Percentiles rank a stretch among this genome's conserved stretches.
These are phyloP conservation scores for Hibiscus mutabilis DNA, from an alignment of 345 rosid species.

Conservation along the genomic window DNA sequence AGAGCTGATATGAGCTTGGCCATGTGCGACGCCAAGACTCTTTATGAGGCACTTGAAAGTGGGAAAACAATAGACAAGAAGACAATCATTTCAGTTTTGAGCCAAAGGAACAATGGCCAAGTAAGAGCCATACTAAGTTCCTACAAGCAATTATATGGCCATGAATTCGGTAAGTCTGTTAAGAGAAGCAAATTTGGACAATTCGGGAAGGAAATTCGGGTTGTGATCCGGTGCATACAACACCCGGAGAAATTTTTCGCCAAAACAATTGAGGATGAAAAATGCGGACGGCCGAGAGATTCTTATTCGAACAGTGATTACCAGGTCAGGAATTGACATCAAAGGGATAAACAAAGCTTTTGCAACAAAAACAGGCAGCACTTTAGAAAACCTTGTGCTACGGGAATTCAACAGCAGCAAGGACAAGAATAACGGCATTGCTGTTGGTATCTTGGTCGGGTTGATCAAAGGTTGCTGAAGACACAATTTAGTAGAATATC, in stretches of 20 bases:
- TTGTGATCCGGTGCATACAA: constrained; percentile 20
- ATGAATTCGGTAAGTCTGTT: constrained; percentile 19
- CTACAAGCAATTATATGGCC: constrained; percentile 18
- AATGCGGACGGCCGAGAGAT: constrained; percentile 19
- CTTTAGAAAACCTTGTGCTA: not conserved
- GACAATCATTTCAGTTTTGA: constrained; percentile 18
- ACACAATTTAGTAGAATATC: not conserved
- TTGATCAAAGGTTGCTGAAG: constrained; percentile 16
- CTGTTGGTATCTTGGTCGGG: constrained; percentile 11
- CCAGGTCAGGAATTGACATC: constrained; percentile 6
- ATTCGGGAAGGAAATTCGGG: constrained; percentile 20
- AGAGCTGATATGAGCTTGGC: constrained; percentile 25
- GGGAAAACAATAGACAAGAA: constrained; percentile 20
- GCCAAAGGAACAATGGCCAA: constrained; percentile 12
- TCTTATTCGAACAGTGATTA: constrained; percentile 7
- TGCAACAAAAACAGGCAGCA: constrained; percentile 19
- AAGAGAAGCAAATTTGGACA: constrained; percentile 27
- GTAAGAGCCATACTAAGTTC: constrained; percentile 19
- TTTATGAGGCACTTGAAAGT: constrained; percentile 14
- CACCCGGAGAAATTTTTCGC: constrained; percentile 21
- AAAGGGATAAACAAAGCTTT: constrained; percentile 18
- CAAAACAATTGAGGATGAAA: constrained; percentile 24
- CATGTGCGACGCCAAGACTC: constrained; percentile 23
- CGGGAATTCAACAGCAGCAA: not conserved
- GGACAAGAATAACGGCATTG: not conserved